phyloP scores from a whole-genome alignment of 345 rosid genomes.

The Trapa bicornis region DNA sequence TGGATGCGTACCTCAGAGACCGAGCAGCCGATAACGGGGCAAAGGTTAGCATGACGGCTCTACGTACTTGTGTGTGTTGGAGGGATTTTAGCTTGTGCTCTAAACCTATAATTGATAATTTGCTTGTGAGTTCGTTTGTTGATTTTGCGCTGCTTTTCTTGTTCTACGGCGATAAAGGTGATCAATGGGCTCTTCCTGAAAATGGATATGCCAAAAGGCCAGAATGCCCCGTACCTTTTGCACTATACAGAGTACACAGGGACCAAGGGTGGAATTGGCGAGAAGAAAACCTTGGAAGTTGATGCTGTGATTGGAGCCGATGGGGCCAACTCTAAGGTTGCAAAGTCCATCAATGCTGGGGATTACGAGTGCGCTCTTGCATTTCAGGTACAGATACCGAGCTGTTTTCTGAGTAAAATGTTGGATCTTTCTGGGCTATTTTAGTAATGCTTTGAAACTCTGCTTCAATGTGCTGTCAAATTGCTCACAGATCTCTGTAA shows the following conservation, averaged over 20 bases:
- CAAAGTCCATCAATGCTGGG: constrained; percentile 79
- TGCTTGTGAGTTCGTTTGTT: not conserved
- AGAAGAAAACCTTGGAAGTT: constrained; percentile 69
- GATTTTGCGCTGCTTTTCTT: not conserved
- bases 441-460: not conserved
- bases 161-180: constrained; percentile 11
- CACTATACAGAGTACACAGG: constrained; percentile 85
- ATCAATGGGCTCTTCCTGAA: constrained; percentile 77
- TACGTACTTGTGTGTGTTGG: too few relatives aligned
- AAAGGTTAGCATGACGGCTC: not conserved
- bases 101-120: not conserved
- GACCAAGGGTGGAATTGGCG: constrained; percentile 41
- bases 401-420: not conserved
- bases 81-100: too few relatives aligned
- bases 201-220: constrained; percentile 56
- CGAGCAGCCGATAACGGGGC: constrained; percentile 72
- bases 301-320: constrained; percentile 96
- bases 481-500: not conserved
- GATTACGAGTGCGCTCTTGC: constrained; percentile 94
- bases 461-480: not conserved
- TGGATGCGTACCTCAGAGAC: constrained; percentile 65
- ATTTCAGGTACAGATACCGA: constrained; percentile 47
- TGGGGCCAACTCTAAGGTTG: constrained; percentile 91
- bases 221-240: constrained; percentile 52
- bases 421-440: not conserved